Evolutionary conservation across 2,329 filamentous ascomycete genomes (phyloP), one percentile per base, ranked within the genome.

Genomic region (Hyphodiscus sp.): DNA sequence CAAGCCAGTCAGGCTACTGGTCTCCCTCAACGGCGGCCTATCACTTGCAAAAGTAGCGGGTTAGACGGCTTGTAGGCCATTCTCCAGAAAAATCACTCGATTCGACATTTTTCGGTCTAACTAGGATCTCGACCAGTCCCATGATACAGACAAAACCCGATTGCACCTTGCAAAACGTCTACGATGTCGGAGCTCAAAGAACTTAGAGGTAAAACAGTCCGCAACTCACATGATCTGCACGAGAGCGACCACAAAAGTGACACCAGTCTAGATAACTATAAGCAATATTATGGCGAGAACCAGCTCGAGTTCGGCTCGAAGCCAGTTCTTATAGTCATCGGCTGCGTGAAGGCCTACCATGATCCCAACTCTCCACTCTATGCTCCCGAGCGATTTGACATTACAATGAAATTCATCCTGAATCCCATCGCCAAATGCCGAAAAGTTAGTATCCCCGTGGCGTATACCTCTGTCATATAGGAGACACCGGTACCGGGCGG

Each of bases 271-370:
- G 53, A 52, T 20, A 58, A 50, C 47, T 58, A 53, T 26, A 49
- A 47, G 20, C 42, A 51, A 19, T 58, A 50, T 29, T 54, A 55
- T 41, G 53, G 51, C n/a, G 55, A 58, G 20, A 58, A 47, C 20
- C 44, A 43, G 16, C 53, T 58, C 42, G 55, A 49, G 41, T 54
- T 56, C n/a, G 74, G 73, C 45, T 52, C 50, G 9, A 67, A 63
- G 9, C 73, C 73, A 8, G 74, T 70, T 20, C 65, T 76, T 2
- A 63, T 77, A 49, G 62, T 77, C 18, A 70, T 76, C 64, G 74
- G 76, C 58, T 71, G 75, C 41, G 76, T 73, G 62, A 71, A 69
- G 50, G 74, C 73, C 5, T 76, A 76, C 62, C 76, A 71, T 69
- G 68, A 67, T 4, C 59, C 67, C 19, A 67, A 63, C 6, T 75